phyloP scores from a whole-genome alignment of 345 rosid genomes.

The Lumnitzera racemosa region DNA sequence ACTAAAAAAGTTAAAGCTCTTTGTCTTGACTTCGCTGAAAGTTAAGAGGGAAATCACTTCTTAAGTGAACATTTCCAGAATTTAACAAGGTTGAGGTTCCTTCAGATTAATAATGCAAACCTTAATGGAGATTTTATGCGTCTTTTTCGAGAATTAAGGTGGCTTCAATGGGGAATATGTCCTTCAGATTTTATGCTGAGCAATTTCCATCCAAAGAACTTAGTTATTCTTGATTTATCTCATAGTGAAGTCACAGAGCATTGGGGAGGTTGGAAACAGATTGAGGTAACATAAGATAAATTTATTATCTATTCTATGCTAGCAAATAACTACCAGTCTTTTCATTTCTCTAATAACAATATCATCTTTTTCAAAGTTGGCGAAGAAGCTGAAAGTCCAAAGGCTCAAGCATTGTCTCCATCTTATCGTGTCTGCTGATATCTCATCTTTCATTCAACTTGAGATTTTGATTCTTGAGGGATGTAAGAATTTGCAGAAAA shows the following conservation, averaged over 20 bases:
- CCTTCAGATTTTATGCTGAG: neutral
- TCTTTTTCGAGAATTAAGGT: neutral
- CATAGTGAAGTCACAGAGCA: neutral
- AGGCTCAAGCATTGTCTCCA: too few species aligned
- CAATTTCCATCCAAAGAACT: neutral
- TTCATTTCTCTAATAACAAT: too few species aligned
- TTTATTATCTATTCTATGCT: neutral
- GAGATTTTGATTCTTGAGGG: slow-evolving; percentile 3
- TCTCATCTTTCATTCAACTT: neutral
- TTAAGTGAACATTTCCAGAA: neutral
- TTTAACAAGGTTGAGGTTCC: slow-evolving; percentile 3
- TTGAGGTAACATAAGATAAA: neutral
- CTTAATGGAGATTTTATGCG: neutral
- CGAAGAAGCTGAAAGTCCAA: too few species aligned
- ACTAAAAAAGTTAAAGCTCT: slow-evolving; percentile 2
- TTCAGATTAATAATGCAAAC: neutral
- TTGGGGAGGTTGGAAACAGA: slow-evolving; percentile 3
- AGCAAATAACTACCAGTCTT: too few species aligned
- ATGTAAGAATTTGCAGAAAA: neutral
- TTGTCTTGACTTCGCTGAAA: neutral
- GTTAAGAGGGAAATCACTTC: neutral
- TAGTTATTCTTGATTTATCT: slow-evolving; percentile 6
- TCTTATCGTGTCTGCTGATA: neutral
- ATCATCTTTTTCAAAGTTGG: too few species aligned
- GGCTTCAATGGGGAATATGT: slow-evolving; percentile 1